Evolutionary conservation across 768 basidiomycete genomes (phyloP), one percentile per base, ranked within the genome.

Genomic region (Cantharellus anzutake): DNA sequence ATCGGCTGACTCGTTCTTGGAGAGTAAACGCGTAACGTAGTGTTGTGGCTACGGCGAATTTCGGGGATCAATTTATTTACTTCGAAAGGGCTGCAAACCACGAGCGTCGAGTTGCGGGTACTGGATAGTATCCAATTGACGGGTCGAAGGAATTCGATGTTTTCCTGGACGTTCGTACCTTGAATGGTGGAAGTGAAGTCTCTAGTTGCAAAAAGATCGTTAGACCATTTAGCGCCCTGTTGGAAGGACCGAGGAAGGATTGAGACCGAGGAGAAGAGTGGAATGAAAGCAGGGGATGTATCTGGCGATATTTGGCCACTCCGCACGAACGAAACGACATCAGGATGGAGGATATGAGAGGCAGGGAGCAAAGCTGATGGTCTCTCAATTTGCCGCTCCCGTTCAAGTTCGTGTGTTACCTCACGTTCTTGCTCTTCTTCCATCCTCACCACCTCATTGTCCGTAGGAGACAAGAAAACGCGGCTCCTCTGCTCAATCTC

Each of bases 381-480:
- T 55, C 52, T 7, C 52, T 55, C 52, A 3, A 74, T 68, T 63
- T 74, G 67, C 1, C 72, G 60, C 58, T 76, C 68, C 5, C 65
- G 66, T 62, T 77, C 75, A 3, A 71, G 66, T 63, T 79, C 74
- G 20, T 72, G 73, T 3, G 64, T 61, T 4, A 79, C 66, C 60
- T 79, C 76, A 37, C 77, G 67, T 58, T 79, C 78, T 60, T 78
- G 77, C 61, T 78, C 78, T 63, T 78, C 76, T 38, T 72, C 72
- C 65, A 75, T 56, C 42, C 3, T 71, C 41, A 1, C 61, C 52
- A 5, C 52, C 11, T 7, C 7, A 55, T 7, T 11, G 7, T 7
- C 35, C 35, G 7, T 37, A 37, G 35, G 35, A 37, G 35, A 7
- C 52, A 37, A 7, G 35, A 7, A 37, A 7, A 7, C 35, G 14